These are phyloP conservation scores for Takashimella koratensis DNA, from an alignment of 1,284 basidiomycete species.

Conservation along the genomic window DNA sequence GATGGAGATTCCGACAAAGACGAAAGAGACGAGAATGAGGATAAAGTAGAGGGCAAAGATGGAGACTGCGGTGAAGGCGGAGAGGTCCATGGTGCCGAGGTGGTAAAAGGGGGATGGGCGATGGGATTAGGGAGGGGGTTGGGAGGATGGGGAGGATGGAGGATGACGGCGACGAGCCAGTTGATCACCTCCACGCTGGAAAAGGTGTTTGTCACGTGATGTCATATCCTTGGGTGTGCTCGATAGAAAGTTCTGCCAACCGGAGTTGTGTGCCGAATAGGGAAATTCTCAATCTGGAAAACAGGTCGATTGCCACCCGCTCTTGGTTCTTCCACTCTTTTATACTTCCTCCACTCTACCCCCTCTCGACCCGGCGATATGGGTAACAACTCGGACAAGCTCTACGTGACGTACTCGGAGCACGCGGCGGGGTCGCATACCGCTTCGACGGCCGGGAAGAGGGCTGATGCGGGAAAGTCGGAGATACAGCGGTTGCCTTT, in stretches of 20 bases:
- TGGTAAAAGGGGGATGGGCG: neutral
- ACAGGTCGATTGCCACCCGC: too few relatives aligned
- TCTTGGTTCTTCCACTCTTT: neutral
- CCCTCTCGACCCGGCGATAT: slow-evolving; percentile 23
- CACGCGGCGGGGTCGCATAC: slow-evolving; percentile 46
- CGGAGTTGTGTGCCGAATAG: too few relatives aligned
- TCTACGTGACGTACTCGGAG: slow-evolving; percentile 50
- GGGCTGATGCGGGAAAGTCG: slow-evolving; percentile 32
- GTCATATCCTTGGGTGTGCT: too few relatives aligned
- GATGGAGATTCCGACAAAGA: slow-evolving; percentile 47
- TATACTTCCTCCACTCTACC: neutral
- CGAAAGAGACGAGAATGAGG: slow-evolving; percentile 51
- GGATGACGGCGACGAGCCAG: neutral
- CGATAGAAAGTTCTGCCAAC: too few relatives aligned
- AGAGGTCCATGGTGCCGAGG: neutral
- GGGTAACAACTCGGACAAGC: slow-evolving; percentile 49
- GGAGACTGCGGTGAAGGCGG: slow-evolving; percentile 45
- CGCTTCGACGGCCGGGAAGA: slow-evolving; percentile 44
- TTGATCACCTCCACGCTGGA: neutral
- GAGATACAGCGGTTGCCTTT: slow-evolving; percentile 47
- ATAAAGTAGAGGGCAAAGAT: slow-evolving; percentile 56
- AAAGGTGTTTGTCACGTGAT: neutral
- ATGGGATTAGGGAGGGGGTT: too few relatives aligned
- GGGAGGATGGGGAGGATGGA: too few relatives aligned
- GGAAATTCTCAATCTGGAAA: too few relatives aligned